phyloP scores from a whole-genome alignment of 306 rosid genomes.

The Trifolium subterraneum region DNA sequence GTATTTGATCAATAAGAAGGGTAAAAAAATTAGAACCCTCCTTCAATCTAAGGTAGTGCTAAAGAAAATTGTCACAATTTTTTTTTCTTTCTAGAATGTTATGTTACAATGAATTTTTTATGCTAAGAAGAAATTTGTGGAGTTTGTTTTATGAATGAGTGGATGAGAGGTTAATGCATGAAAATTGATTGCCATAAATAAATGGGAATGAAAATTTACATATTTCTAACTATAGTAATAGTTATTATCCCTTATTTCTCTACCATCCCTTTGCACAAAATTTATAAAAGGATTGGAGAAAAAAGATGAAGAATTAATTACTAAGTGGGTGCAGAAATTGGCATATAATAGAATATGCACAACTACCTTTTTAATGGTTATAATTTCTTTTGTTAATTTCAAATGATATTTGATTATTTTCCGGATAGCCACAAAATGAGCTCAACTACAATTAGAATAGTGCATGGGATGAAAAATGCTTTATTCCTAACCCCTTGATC shows the following conservation, averaged over 20 bases:
- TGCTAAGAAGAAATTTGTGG: constrained; percentile 20
- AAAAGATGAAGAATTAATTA: constrained; percentile 15
- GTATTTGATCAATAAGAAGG: neutral
- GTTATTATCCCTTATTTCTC: constrained; percentile 40
- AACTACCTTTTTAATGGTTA: constrained; percentile 24
- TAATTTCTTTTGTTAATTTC: constrained; percentile 22
- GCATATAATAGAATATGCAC: constrained; percentile 1
- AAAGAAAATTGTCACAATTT: neutral
- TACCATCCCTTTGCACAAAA: constrained; percentile 36
- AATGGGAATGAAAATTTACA: constrained; percentile 34
- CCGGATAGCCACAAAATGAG: constrained; percentile 38
- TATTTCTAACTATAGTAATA: constrained; percentile 38
- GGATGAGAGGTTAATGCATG: constrained; percentile 48
- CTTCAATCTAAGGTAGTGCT: constrained; percentile 45
- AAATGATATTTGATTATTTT: constrained; percentile 31
- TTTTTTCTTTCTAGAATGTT: neutral
- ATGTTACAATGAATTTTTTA: constrained; percentile 30
- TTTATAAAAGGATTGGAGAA: constrained; percentile 19
- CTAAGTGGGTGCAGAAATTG: constrained; percentile 15
- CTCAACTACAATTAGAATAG: neutral
- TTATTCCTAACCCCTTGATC: no score
- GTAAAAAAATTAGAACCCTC: neutral
- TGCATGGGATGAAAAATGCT: neutral
- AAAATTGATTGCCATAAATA: constrained; percentile 20
- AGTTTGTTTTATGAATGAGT: constrained; percentile 48